Evolutionary conservation across 441 rosid species (phyloP).

Genomic region (Corymbia citriodora): DNA sequence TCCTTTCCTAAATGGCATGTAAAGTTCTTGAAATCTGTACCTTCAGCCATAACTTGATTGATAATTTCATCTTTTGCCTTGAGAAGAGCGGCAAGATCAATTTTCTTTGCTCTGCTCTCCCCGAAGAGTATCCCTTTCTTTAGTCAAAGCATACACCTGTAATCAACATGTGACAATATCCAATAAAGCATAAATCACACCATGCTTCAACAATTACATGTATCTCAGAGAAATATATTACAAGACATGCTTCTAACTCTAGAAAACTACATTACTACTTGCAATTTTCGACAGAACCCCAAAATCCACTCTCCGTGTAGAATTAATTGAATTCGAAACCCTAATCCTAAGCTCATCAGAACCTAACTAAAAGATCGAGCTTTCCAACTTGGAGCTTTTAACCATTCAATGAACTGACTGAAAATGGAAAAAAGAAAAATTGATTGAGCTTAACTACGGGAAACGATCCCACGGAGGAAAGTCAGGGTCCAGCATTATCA

Average conservation of each 20-base stretch:
- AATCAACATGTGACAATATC: slow-evolving; percentile 11
- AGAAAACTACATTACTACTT: neutral
- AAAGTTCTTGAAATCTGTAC: slow-evolving; percentile 32
- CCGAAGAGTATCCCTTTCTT: slow-evolving; percentile 96
- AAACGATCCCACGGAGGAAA: neutral
- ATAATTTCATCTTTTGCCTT: slow-evolving; percentile 99
- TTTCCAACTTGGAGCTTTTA: neutral
- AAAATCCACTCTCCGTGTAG: too few relatives aligned
- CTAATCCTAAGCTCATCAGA: too few relatives aligned
- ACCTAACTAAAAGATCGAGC: neutral
- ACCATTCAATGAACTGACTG: neutral
- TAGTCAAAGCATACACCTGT: slow-evolving; percentile 94
- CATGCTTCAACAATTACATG: neutral
- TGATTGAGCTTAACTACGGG: neutral
- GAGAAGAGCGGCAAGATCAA: slow-evolving; percentile 94
- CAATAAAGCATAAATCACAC: neutral
- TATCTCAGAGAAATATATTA: neutral
- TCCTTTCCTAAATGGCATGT: neutral
- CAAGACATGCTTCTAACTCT: neutral
- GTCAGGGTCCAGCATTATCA: neutral
- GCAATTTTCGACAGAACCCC: neutral
- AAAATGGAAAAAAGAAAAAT: neutral
- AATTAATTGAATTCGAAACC: too few relatives aligned
- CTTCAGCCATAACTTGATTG: slow-evolving; percentile 99
- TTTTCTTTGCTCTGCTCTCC: slow-evolving; percentile 93